Base-by-base conservation (phyloP, 768 basidiomycete genomes). In the Galerina sulciceps region DNA sequence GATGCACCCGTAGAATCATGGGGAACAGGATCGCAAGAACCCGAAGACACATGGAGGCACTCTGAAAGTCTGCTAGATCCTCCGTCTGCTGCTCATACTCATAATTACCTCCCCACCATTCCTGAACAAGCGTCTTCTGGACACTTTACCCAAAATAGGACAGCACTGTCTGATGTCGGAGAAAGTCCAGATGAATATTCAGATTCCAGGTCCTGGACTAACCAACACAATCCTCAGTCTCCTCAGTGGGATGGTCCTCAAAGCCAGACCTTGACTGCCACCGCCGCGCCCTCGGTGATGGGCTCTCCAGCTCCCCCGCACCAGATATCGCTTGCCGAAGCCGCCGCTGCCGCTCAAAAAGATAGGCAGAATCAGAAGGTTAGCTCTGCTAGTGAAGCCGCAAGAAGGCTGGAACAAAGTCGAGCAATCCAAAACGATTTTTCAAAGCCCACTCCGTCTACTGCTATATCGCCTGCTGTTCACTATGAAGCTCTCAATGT, bases 361-460 rank as follows among this genome's bases (percentile, higher is more conserved):
- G 60, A 64, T 4, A 62, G 57, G 42, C 55, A 60, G 22, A 64
- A 61, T 37, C 59, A 66, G 44, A 59, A 67, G 41, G 52, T 61
- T 22, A 68, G 67, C 10, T 66, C 68, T 14, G 72, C 74, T 10
- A 75, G 74, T 58, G 69, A 69, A 56, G 71, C 66, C 22, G 71
- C 71, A 26, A 59, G 66, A 48, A 68, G 60, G 51, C 44, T 66
- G 40, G 70, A 71, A 53, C 63, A 69, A 43, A 62, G 57, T 14
- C 53, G 59, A 57, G 55, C 57, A 20, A 58, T 46, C 20, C 45
- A 55, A 18, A 58, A 65, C 23, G 57, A 58, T 15, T 41, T 49
- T 11, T 51, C 57, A 11, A 58, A 57, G 46, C 57, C 34, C 13
- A 37, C 49, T 8, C 60, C 64, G 34, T 51, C 57, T 18, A 17